phyloP scores from a whole-genome alignment of 2,329 filamentous ascomycete genomes.

The Mycosphaerella arachidis region DNA sequence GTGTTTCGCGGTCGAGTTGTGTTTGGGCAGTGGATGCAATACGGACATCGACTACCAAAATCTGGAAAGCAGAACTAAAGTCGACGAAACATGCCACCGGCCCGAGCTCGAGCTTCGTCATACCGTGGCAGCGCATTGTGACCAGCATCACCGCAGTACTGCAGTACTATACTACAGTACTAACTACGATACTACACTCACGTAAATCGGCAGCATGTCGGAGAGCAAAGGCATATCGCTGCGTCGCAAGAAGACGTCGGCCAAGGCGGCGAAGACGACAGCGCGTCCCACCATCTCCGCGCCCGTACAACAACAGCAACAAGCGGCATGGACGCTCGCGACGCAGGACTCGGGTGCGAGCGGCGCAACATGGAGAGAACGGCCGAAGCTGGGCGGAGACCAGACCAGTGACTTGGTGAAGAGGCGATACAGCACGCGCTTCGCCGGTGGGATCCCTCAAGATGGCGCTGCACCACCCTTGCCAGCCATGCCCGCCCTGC shows the following conservation, averaged over 20 bases:
- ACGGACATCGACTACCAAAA: not conserved
- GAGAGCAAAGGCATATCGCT: conserved; percentile 56
- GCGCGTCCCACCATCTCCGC: conserved; percentile 56
- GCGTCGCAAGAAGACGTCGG: conserved; percentile 53
- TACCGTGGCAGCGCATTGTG: not conserved
- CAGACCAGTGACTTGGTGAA: conserved; percentile 82
- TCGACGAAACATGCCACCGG: not conserved
- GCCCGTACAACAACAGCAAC: conserved; percentile 40
- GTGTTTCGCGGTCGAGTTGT: not conserved
- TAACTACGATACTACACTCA: not conserved
- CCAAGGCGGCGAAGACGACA: conserved; percentile 24
- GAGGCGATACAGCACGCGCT: conserved; percentile 86
- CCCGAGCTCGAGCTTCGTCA: not conserved
- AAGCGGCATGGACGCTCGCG: conserved; percentile 17
- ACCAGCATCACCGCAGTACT: not conserved
- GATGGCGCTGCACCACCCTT: conserved; percentile 64
- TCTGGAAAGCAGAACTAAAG: not conserved
- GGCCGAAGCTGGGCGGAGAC: conserved; percentile 42
- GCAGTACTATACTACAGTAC: not conserved
- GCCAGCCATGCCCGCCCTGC: conserved; percentile 55
- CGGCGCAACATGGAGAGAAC: conserved; percentile 34
- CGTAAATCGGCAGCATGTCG: conserved; percentile 34
- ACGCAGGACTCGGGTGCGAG: conserved; percentile 18
- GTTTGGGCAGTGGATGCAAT: not conserved
- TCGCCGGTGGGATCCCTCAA: conserved; percentile 61